Evolutionary conservation across 139 green algal genomes (phyloP).

Genomic region (Nannochloris sp.): DNA sequence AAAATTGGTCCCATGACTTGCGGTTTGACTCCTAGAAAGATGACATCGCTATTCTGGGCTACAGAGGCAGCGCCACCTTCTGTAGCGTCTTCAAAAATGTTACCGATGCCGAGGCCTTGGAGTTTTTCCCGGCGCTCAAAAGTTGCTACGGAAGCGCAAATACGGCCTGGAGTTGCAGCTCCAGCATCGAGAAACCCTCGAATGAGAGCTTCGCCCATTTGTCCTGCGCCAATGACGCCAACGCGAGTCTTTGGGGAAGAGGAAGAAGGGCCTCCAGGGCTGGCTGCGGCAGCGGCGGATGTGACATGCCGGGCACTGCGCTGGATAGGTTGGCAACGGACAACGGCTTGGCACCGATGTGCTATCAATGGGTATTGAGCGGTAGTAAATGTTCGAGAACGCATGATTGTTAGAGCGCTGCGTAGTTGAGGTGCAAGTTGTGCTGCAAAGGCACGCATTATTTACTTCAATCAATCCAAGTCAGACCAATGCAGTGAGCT

Average conservation of each 20-base stretch:
- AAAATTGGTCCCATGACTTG: slow-evolving; percentile 66
- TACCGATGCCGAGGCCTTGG: slow-evolving; percentile 17
- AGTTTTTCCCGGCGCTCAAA: slow-evolving; percentile 18
- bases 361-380: not conserved
- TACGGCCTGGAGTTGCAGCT: slow-evolving; percentile 4
- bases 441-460: too few relatives aligned
- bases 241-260: slow-evolving; percentile 12
- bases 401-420: too few relatives aligned
- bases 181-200: slow-evolving; percentile 40
- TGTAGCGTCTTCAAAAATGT: slow-evolving; percentile 10
- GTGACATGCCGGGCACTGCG: too few relatives aligned
- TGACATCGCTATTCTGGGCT: not conserved
- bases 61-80: slow-evolving; percentile 1
- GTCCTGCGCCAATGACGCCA: slow-evolving; percentile 46
- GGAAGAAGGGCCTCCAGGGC: not conserved
- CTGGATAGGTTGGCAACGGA: too few relatives aligned
- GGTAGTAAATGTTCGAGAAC: not conserved
- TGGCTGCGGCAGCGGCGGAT: not conserved
- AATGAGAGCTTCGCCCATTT: slow-evolving; percentile 62
- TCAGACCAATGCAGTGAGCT: too few relatives aligned
- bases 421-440: too few relatives aligned
- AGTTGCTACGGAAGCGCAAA: slow-evolving; percentile 4
- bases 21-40: slow-evolving; percentile 72
- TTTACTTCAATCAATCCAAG: too few relatives aligned
- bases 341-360: too few relatives aligned